Evolutionary conservation across 176 grass and related monocot species (phyloP).

Genomic region (Panicum miliaceum): DNA sequence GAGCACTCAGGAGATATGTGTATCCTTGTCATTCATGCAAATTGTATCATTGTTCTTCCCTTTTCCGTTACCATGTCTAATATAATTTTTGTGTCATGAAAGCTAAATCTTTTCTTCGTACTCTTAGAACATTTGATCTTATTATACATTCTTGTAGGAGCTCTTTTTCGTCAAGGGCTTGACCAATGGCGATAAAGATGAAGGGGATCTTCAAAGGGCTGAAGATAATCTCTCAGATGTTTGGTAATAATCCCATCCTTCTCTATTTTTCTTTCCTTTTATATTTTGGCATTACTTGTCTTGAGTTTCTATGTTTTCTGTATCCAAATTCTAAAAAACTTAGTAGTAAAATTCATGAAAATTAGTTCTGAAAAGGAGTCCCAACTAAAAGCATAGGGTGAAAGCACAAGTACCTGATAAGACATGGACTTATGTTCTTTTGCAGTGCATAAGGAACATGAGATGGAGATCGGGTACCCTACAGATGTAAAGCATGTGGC

Average conservation of each 20-base stretch:
- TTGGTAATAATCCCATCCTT: slow-evolving; percentile 58
- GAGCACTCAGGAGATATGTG: background rate
- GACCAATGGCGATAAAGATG: slow-evolving; percentile 69
- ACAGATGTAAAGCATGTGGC: slow-evolving; percentile 93
- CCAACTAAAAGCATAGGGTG: background rate
- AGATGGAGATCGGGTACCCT: slow-evolving; percentile 93
- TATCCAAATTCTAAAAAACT: background rate
- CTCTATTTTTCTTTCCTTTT: slow-evolving; percentile 1
- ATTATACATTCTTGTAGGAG: slow-evolving; percentile 40
- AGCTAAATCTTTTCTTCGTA: background rate
- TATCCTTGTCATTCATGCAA: background rate
- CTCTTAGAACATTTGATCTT: background rate
- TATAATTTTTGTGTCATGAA: background rate
- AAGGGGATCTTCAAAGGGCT: slow-evolving; percentile 88
- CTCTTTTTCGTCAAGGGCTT: background rate
- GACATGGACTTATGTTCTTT: slow-evolving; percentile 23
- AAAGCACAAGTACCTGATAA: background rate
- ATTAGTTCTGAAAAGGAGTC: background rate
- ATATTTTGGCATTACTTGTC: background rate
- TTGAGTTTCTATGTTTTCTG: background rate
- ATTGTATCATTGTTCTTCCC: no score
- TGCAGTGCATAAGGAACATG: slow-evolving; percentile 80
- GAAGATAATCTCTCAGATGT: slow-evolving; percentile 86
- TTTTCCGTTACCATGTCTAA: background rate
- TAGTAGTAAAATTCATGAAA: background rate